Evolutionary conservation across 305 asterid genomes (phyloP).

Genomic region (Solanum hybrid): DNA sequence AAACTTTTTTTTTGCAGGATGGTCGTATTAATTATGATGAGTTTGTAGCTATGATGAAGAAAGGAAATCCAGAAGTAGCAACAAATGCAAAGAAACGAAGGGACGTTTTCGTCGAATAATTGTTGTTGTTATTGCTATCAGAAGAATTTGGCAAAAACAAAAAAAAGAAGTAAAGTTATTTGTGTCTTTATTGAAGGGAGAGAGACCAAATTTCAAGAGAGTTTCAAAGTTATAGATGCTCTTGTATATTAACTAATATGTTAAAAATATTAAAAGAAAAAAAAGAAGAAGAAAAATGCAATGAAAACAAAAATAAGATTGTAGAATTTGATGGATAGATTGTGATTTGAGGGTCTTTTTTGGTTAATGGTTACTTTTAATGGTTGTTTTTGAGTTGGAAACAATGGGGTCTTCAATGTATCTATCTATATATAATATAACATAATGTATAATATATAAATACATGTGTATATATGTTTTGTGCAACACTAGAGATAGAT

Average conservation of each 20-base stretch:
- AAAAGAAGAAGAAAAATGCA: background rate
- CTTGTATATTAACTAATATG: background rate
- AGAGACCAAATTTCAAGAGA: conserved; percentile 5
- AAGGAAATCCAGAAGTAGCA: conserved; percentile 72
- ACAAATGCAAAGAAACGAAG: conserved; percentile 72
- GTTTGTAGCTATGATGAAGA: conserved; percentile 94
- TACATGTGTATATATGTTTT: background rate
- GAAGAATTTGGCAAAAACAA: background rate
- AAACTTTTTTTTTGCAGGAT: conserved; percentile 36
- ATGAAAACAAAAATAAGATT: background rate
- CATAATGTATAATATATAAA: background rate
- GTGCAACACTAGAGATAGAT: background rate
- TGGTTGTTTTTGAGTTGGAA: conserved; percentile 3
- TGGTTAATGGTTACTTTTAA: background rate
- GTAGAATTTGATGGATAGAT: background rate
- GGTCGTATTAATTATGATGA: conserved; percentile 90
- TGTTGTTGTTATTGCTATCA: background rate
- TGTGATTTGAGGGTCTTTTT: background rate
- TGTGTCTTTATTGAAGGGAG: conserved; percentile 6
- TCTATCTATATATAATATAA: background rate
- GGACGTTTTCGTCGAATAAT: conserved; percentile 30
- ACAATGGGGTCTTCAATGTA: background rate
- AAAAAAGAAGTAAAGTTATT: background rate
- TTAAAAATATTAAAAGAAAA: background rate
- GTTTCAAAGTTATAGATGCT: conserved; percentile 3